Base-by-base conservation (phyloP, 2,329 filamentous ascomycete species). In the Trichoderma sp. region DNA sequence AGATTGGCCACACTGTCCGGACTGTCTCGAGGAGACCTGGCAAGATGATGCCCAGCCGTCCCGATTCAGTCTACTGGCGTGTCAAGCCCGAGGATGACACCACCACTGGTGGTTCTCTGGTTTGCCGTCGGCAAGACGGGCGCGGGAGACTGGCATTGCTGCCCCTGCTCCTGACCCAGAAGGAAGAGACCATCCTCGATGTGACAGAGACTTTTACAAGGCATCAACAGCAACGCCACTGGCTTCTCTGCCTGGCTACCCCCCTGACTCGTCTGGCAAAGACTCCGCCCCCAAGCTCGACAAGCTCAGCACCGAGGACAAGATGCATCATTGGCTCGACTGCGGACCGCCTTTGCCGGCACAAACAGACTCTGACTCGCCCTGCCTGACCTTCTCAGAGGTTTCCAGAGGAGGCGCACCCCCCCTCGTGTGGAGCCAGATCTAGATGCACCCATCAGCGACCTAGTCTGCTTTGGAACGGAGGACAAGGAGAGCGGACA, bases 61-160 rank as follows among this genome's bases (percentile, higher is more conserved):
- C 61, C 90, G 95, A 68, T 99, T 97, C 86, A 99, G 25, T 92
- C 92, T 22, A 93, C 92, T 4, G 95, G 95, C 10, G 94, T 76
- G 92, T 93, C 67, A 93, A 93, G 81, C 84, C 93, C 2, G 92
- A 96, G 75, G 95, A 99, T 72, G 94, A 99, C 75, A 84, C 91
- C 74, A 97, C 94, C 3, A 89, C 88, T 99, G 95, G 95, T 99
- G 95, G 94, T 88, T 98, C 69, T 95, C 95, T 35, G 91, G 91
- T 15, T 83, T 99, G 32, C n/a, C n/a, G 91, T 93, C 78, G 91
- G 92, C 64, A 92, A 92, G 74, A 82, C 84, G 42, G 85, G 90
- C 25, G n/a, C n/a, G n/a, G n/a, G 82, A 89, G 35, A 81, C 87
- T 37, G 87, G 86, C 8, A 83, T 90, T 64, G 83, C 90, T 68